phyloP scores from a whole-genome alignment of 2,329 filamentous ascomycete genomes.

The Periconia macrospinosa region DNA sequence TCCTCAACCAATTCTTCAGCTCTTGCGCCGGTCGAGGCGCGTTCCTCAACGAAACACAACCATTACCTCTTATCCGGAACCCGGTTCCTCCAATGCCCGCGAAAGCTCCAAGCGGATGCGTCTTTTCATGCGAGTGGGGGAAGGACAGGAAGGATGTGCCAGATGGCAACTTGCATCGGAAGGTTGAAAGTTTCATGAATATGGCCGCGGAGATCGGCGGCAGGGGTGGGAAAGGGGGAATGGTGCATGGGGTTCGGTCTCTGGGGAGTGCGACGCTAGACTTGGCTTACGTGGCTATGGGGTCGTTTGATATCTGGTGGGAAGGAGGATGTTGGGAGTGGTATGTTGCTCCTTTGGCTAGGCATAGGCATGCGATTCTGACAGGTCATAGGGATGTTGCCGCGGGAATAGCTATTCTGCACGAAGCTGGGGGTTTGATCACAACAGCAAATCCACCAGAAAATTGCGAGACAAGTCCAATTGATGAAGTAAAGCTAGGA shows the following conservation, averaged over 20 bases:
- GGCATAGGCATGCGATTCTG: neutral
- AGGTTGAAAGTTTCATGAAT: slow-evolving; percentile 74
- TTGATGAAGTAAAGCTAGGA: slow-evolving; percentile 64
- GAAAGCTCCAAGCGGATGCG: slow-evolving; percentile 67
- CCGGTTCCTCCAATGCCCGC: slow-evolving; percentile 65
- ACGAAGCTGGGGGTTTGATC: slow-evolving; percentile 73
- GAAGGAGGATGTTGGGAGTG: slow-evolving; percentile 82
- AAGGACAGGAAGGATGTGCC: slow-evolving; percentile 70
- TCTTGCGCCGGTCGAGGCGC: slow-evolving; percentile 68
- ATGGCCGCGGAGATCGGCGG: slow-evolving; percentile 70
- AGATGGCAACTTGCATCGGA: slow-evolving; percentile 70
- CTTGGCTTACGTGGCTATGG: slow-evolving; percentile 74
- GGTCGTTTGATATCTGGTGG: slow-evolving; percentile 80
- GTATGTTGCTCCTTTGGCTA: slow-evolving; percentile 44
- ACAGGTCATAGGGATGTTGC: slow-evolving; percentile 67
- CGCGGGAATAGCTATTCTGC: slow-evolving; percentile 71
- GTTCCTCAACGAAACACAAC: slow-evolving; percentile 67
- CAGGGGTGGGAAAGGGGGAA: slow-evolving; percentile 68
- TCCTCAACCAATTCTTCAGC: slow-evolving; percentile 70
- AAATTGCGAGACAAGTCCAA: slow-evolving; percentile 56
- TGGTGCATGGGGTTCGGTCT: slow-evolving; percentile 77
- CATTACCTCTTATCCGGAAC: slow-evolving; percentile 64
- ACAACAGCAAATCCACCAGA: slow-evolving; percentile 73
- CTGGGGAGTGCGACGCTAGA: slow-evolving; percentile 74
- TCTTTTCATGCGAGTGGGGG: slow-evolving; percentile 78